These are phyloP conservation scores for Dichotomocladium elegans DNA, from an alignment of 371 early-diverging fungal genomes.

Conservation along the genomic window DNA sequence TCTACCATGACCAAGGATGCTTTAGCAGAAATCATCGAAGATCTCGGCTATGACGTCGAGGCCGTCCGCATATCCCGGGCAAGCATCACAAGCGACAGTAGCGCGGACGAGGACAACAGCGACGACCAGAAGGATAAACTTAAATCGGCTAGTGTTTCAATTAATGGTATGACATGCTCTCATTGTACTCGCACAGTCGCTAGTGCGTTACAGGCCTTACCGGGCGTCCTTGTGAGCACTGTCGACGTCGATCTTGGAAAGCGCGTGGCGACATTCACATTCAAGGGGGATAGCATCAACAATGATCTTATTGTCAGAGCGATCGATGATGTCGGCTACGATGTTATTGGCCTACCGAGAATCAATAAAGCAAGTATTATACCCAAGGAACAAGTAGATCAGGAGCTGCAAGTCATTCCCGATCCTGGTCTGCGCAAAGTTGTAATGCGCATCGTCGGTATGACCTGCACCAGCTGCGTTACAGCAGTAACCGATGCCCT, in stretches of 20 bases:
- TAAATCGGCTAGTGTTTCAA: slow-evolving; percentile 23
- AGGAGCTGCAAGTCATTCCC: neutral
- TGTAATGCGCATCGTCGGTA: slow-evolving; percentile 43
- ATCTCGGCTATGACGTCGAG: slow-evolving; percentile 61
- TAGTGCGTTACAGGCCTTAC: slow-evolving; percentile 25
- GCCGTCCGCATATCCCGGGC: slow-evolving; percentile 13
- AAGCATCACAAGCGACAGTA: no score
- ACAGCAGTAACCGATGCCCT: slow-evolving; percentile 30
- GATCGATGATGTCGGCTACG: slow-evolving; percentile 66
- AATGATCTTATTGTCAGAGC: slow-evolving; percentile 30
- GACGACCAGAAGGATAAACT: slow-evolving; percentile 1
- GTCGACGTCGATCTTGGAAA: slow-evolving; percentile 45
- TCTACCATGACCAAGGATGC: slow-evolving; percentile 14
- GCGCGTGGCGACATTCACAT: slow-evolving; percentile 43
- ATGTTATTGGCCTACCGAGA: slow-evolving; percentile 30
- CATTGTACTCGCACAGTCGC: slow-evolving; percentile 73
- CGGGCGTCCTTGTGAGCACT: slow-evolving; percentile 49
- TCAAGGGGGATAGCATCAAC: slow-evolving; percentile 9
- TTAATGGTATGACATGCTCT: slow-evolving; percentile 79
- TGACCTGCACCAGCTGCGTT: slow-evolving; percentile 35
- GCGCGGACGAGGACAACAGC: neutral
- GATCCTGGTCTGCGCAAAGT: slow-evolving; percentile 22
- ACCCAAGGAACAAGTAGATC: neutral
- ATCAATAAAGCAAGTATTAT: slow-evolving; percentile 6
- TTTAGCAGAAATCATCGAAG: slow-evolving; percentile 51